A percentile compares a stretch with the other conserved stretches of the same genome.
phyloP scores from a whole-genome alignment of 2,329 filamentous ascomycete genomes.

The Fusarium hainanense region DNA sequence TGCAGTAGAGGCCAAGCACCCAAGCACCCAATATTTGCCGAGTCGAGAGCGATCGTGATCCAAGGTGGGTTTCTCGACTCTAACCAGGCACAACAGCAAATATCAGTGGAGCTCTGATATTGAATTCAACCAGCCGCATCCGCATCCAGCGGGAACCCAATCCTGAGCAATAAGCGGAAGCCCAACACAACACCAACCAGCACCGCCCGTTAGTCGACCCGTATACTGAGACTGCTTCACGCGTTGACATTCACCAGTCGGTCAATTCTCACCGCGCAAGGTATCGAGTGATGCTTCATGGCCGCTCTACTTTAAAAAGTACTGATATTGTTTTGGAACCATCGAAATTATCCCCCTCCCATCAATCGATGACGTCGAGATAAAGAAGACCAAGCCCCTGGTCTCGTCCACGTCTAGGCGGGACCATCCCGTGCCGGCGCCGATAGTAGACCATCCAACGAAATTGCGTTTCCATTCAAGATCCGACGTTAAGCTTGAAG shows the following conservation, averaged over 20 bases:
- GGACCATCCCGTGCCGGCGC: conserved; percentile 26
- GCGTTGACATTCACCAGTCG: background rate
- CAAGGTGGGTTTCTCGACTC: conserved; percentile 13
- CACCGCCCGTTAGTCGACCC: background rate
- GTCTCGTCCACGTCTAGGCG: conserved; percentile 7
- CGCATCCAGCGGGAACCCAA: conserved; percentile 27
- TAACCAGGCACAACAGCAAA: conserved; percentile 29
- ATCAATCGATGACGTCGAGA: conserved; percentile 28
- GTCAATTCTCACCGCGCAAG: background rate
- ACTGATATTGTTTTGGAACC: conserved; percentile 12
- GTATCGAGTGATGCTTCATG: background rate
- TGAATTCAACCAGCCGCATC: conserved; percentile 26
- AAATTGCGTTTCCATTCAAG: conserved; percentile 23
- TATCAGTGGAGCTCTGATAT: conserved; percentile 31
- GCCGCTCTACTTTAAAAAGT: background rate
- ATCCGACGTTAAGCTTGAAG: conserved; percentile 20
- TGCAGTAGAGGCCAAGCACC: conserved; percentile 15
- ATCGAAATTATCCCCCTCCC: background rate
- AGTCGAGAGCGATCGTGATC: conserved; percentile 37
- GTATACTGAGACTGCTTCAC: background rate
- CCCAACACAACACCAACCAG: conserved; percentile 6
- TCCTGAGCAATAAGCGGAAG: background rate
- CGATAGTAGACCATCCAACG: conserved; percentile 28
- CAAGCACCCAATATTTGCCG: conserved; percentile 23
- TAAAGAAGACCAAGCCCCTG: conserved; percentile 17